Conservation (phyloP, 345 rosid species). For the Microthlaspi erraticum region DNA sequence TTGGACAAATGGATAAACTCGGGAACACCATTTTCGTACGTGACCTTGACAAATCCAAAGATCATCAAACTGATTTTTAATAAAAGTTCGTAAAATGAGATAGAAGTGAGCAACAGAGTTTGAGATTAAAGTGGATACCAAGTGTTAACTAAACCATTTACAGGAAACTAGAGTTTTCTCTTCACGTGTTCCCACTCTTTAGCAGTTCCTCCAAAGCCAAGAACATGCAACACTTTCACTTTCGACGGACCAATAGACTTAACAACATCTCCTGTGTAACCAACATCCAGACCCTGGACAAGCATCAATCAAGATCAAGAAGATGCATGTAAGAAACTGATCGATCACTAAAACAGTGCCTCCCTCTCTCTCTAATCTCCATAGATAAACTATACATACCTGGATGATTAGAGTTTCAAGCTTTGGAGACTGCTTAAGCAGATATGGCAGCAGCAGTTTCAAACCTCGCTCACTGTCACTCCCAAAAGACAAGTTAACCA, state of each 20-base stretch:
- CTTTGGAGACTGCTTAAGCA: conserved; percentile 29
- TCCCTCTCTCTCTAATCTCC: too few relatives aligned
- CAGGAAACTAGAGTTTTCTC: too few relatives aligned
- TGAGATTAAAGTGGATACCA: conserved; percentile 50
- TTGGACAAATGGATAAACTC: conserved; percentile 70
- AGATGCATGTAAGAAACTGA: neutral
- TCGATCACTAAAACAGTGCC: neutral
- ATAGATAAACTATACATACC: neutral
- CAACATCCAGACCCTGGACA: too few relatives aligned
- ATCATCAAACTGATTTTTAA: neutral
- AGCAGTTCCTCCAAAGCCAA: too few relatives aligned
- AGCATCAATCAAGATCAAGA: too few relatives aligned
- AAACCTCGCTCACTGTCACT: neutral
- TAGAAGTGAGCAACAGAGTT: conserved; percentile 13
- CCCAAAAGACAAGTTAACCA: conserved; percentile 7
- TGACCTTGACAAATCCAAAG: conserved; percentile 53
- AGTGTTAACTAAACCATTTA: too few relatives aligned
- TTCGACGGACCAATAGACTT: too few relatives aligned
- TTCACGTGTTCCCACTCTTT: too few relatives aligned
- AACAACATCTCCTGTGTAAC: too few relatives aligned
- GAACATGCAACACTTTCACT: too few relatives aligned
- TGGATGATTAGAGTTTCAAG: conserved; percentile 17
- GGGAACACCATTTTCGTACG: conserved; percentile 74
- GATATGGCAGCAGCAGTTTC: neutral
- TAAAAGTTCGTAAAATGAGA: conserved; percentile 9